These are phyloP conservation scores for Ploettnerulaceae sp. DNA, from an alignment of 2,329 filamentous ascomycete genomes.

Conservation along the genomic window DNA sequence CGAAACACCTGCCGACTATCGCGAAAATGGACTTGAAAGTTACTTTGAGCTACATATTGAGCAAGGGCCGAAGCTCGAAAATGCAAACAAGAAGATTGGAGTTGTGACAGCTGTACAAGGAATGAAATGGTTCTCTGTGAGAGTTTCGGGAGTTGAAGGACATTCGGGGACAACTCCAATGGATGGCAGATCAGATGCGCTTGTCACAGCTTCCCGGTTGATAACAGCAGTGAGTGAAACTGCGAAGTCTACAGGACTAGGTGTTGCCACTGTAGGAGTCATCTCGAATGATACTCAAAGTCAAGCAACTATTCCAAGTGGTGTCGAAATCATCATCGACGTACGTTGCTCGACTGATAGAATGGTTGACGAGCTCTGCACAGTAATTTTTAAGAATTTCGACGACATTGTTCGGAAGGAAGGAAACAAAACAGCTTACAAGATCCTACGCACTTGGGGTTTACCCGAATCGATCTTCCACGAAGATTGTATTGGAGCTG, in stretches of 20 bases:
- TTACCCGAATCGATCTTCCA: slow-evolving; percentile 25
- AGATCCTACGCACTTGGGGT: slow-evolving; percentile 23
- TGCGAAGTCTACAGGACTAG: slow-evolving; percentile 17
- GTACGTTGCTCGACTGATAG: slow-evolving; percentile 20
- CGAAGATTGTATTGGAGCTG: slow-evolving; percentile 21
- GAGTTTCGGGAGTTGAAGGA: slow-evolving; percentile 44
- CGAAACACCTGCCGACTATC: slow-evolving; percentile 48
- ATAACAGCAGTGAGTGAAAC: slow-evolving; percentile 23
- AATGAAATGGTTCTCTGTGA: slow-evolving; percentile 58
- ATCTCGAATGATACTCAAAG: slow-evolving; percentile 24
- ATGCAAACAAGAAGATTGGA: slow-evolving; percentile 56
- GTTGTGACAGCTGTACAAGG: slow-evolving; percentile 69
- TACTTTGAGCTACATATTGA: slow-evolving; percentile 74
- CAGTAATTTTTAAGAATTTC: slow-evolving; percentile 24
- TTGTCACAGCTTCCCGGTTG: slow-evolving; percentile 42
- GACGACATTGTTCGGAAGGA: slow-evolving; percentile 21
- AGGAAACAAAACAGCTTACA: slow-evolving; percentile 19
- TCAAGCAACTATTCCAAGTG: slow-evolving; percentile 25
- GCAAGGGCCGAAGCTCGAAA: slow-evolving; percentile 70
- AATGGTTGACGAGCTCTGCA: slow-evolving; percentile 23
- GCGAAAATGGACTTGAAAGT: slow-evolving; percentile 58
- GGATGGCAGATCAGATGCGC: slow-evolving; percentile 57
- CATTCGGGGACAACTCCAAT: slow-evolving; percentile 38
- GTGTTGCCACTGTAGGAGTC: slow-evolving; percentile 27
- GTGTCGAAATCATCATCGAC: slow-evolving; percentile 29